Evolutionary conservation across 2,329 filamentous ascomycete genomes (phyloP).

Genomic region (Fusarium bactridioides): DNA sequence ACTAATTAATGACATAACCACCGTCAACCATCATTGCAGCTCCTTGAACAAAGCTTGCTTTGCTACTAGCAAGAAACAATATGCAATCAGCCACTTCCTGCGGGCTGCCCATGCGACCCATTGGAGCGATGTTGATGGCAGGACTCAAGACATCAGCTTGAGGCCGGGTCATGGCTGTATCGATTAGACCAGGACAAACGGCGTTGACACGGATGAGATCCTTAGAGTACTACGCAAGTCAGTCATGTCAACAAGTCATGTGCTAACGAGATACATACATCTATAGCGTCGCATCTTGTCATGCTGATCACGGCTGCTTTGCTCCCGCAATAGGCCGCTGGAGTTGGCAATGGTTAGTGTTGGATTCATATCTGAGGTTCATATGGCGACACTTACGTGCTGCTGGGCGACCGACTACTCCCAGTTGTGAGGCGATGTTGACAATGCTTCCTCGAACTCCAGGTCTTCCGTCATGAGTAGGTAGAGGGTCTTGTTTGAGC

Average conservation of each 20-base stretch:
- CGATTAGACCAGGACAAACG: constrained; percentile 71
- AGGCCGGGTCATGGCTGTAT: constrained; percentile 56
- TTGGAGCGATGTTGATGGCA: constrained; percentile 51
- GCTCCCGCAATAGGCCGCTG: constrained; percentile 64
- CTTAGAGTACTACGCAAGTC: constrained; percentile 54
- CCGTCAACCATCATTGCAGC: constrained; percentile 62
- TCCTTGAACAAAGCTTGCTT: constrained; percentile 61
- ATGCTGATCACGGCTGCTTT: constrained; percentile 67
- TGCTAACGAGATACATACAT: neutral
- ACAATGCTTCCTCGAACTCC: constrained; percentile 54
- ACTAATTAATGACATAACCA: constrained; percentile 58
- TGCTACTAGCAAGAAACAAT: constrained; percentile 57
- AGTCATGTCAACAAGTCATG: rapidly evolving
- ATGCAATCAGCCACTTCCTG: constrained; percentile 59
- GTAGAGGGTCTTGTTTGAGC: constrained; percentile 53
- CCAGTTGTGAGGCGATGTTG: constrained; percentile 62
- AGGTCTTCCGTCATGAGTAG: constrained; percentile 43
- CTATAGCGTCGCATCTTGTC: constrained; percentile 58
- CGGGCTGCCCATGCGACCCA: constrained; percentile 59
- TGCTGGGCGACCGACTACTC: constrained; percentile 55
- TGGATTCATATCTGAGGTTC: rapidly evolving
- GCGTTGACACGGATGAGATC: constrained; percentile 59
- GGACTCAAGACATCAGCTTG: constrained; percentile 15
- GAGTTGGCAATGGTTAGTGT: rapidly evolving
- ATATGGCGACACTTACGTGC: constrained; percentile 37